Conservation (phyloP, 2,329 filamentous ascomycete genomes). For the Akanthomyces dipterigenus region DNA sequence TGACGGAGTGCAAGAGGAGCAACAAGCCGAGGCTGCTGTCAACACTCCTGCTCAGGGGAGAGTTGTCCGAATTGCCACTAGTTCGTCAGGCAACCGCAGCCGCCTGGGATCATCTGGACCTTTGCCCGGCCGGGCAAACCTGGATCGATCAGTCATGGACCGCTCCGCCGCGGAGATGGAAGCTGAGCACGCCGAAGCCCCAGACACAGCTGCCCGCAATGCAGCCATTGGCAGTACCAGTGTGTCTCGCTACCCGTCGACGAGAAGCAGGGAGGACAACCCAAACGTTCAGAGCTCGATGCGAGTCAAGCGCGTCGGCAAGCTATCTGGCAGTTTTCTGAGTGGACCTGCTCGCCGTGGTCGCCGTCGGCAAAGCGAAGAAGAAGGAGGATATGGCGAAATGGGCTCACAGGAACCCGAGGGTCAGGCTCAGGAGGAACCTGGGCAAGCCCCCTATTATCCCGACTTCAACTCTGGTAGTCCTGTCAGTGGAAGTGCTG, state of each 20-base stretch:
- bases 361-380: conserved; percentile 59
- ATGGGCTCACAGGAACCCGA: conserved; percentile 24
- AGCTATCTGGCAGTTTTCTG: conserved; percentile 68
- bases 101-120: conserved; percentile 29
- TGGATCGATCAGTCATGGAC: conserved; percentile 28
- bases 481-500: conserved; percentile 44
- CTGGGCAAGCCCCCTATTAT: conserved; percentile 15
- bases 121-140: conserved; percentile 29
- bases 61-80: conserved; percentile 48
- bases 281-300: conserved; percentile 63
- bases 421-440: conserved; percentile 35
- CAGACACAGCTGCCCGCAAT: conserved; percentile 43
- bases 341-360: conserved; percentile 75
- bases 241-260: conserved; percentile 45
- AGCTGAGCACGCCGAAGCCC: conserved; percentile 40
- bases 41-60: conserved; percentile 50
- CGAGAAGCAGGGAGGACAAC: conserved; percentile 53
- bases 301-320: conserved; percentile 69
- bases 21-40: conserved; percentile 31
- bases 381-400: conserved; percentile 38
- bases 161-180: conserved; percentile 35
- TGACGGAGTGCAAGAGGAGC: conserved; percentile 36
- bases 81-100: conserved; percentile 41
- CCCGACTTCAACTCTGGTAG: conserved; percentile 50
- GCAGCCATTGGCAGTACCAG: conserved; percentile 43